phyloP scores from a whole-genome alignment of 441 rosid species.

The Gossypium laxum region DNA sequence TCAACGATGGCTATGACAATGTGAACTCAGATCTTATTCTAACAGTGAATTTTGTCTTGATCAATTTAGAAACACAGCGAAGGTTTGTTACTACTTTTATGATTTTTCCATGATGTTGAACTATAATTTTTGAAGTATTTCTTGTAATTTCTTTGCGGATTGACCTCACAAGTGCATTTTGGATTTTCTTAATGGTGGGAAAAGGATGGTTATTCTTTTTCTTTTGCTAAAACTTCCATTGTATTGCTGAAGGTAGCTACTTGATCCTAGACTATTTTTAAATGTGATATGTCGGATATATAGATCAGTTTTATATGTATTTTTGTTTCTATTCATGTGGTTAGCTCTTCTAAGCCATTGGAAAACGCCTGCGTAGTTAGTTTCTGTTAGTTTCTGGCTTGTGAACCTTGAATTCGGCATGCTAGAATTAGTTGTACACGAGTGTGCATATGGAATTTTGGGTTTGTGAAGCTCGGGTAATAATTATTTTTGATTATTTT shows the following conservation, averaged over 20 bases:
- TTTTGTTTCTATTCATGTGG: background rate
- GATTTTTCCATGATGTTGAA: background rate
- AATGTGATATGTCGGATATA: background rate
- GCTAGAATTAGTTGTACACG: background rate
- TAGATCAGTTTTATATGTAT: background rate
- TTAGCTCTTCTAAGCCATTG: slow-evolving; percentile 8
- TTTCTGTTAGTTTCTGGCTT: background rate
- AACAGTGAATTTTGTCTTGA: slow-evolving; percentile 59
- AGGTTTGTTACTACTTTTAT: slow-evolving; percentile 45
- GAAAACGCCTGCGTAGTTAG: background rate
- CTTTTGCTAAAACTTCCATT: background rate
- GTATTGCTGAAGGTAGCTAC: background rate
- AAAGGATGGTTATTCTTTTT: background rate
- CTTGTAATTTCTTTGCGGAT: background rate
- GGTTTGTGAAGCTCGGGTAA: background rate
- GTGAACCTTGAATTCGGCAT: slow-evolving; percentile 2
- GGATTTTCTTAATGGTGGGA: background rate
- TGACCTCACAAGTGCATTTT: background rate
- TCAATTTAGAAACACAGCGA: slow-evolving; percentile 60
- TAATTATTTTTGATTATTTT: background rate
- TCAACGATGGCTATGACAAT: slow-evolving; percentile 91
- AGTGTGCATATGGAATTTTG: background rate
- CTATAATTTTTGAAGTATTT: background rate
- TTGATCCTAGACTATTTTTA: background rate
- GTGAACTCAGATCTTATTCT: slow-evolving; percentile 90